Conservation (phyloP, 805 yeast species). For the Cyberlindnera galapagoensis region DNA sequence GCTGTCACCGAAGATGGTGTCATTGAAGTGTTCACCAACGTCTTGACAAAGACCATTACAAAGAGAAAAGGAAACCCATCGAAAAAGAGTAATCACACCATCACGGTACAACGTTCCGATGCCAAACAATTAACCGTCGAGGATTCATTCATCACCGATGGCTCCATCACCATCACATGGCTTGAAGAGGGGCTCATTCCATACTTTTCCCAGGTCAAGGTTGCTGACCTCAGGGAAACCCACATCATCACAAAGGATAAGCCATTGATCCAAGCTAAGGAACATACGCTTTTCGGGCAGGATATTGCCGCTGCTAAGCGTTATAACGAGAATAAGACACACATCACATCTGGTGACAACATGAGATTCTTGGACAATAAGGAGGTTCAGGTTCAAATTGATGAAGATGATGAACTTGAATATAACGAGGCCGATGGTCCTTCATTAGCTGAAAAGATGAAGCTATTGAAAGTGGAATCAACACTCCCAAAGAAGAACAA, state of each 20-base stretch:
- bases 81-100: constrained; percentile 38
- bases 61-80: constrained; percentile 48
- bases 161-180: constrained; percentile 47
- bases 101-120: constrained; percentile 44
- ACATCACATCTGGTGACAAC: constrained; percentile 59
- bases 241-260: constrained; percentile 28
- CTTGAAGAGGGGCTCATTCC: constrained; percentile 54
- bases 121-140: constrained; percentile 23
- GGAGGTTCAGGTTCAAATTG: constrained; percentile 33
- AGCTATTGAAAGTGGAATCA: constrained; percentile 25
- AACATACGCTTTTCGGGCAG: constrained; percentile 33
- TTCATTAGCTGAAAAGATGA: constrained; percentile 49
- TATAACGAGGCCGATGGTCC: constrained; percentile 35
- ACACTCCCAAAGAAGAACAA: constrained; percentile 27
- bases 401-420: constrained; percentile 25
- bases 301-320: constrained; percentile 47
- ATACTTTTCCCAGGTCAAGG: constrained; percentile 46
- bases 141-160: constrained; percentile 24
- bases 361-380: constrained; percentile 46
- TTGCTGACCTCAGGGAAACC: constrained; percentile 32
- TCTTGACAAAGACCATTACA: constrained; percentile 31
- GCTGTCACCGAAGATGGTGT: constrained; percentile 71
- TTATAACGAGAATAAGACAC: constrained; percentile 56
- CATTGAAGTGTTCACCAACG: constrained; percentile 64
- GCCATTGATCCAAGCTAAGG: constrained; percentile 35